Evolutionary conservation across 257 asterid genomes (phyloP).

Genomic region (Lycium ferocissimum): DNA sequence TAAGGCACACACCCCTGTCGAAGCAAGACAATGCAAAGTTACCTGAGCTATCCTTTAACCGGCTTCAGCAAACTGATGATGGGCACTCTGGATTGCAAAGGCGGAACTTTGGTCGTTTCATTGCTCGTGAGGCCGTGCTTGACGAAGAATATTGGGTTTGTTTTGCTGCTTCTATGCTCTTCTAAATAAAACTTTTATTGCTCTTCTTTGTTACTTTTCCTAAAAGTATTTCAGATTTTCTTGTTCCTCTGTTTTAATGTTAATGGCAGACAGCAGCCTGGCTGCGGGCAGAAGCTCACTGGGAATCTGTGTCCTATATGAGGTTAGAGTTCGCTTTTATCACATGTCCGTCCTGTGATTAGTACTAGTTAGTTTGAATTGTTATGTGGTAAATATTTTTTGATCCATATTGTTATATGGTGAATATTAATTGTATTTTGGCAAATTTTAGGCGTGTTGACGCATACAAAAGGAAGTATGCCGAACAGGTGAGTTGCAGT

Average conservation of each 20-base stretch:
- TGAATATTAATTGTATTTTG: slow-evolving; percentile 35
- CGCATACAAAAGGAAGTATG: slow-evolving; percentile 77
- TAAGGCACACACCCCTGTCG: slow-evolving; percentile 49
- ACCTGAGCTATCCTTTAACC: slow-evolving; percentile 71
- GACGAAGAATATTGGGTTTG: slow-evolving; percentile 99
- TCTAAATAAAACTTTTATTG: not conserved
- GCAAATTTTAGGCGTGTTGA: slow-evolving; percentile 73
- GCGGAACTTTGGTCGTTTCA: slow-evolving; percentile 78
- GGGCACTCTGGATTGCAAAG: slow-evolving; percentile 58
- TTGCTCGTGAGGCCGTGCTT: slow-evolving; percentile 80
- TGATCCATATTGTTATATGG: not conserved
- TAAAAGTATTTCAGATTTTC: slow-evolving; percentile 48
- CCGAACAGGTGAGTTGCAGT: slow-evolving; percentile 76
- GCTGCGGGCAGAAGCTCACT: slow-evolving; percentile 97
- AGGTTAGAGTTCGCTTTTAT: slow-evolving; percentile 54
- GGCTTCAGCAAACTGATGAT: slow-evolving; percentile 73
- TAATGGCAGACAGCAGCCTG: slow-evolving; percentile 92
- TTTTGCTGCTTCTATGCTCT: slow-evolving; percentile 39
- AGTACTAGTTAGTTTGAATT: not conserved
- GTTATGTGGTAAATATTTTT: no score
- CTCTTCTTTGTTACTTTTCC: slow-evolving; percentile 41
- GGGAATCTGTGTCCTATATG: slow-evolving; percentile 82
- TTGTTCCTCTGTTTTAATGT: slow-evolving; percentile 58
- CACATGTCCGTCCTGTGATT: not conserved
- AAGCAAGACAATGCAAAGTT: slow-evolving; percentile 58